A percentile compares a stretch with the other conserved stretches of the same genome.
phyloP scores from a whole-genome alignment of 805 yeast genomes.

The Ogataea minuta region DNA sequence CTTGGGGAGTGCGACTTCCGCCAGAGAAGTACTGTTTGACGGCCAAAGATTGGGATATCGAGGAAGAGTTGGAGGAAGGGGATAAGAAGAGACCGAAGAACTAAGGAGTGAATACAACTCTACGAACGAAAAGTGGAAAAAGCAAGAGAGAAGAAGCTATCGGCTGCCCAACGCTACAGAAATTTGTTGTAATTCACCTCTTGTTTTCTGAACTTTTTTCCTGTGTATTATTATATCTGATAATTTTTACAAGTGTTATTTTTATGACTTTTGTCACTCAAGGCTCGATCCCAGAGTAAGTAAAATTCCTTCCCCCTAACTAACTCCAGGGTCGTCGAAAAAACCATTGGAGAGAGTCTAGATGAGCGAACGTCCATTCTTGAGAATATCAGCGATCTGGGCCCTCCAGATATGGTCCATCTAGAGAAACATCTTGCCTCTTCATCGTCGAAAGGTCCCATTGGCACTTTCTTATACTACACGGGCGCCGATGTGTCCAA shows the following conservation, averaged over 20 bases:
- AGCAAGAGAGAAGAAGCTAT: background rate
- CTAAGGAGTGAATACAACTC: too few relatives aligned
- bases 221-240: conserved; percentile 4
- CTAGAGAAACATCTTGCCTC: conserved; percentile 39
- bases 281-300: conserved; percentile 64
- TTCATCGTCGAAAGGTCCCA: conserved; percentile 36
- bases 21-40: conserved; percentile 97
- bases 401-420: conserved; percentile 67
- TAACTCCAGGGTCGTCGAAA: conserved; percentile 49
- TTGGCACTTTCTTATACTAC: conserved; percentile 73
- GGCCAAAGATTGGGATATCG: conserved; percentile 68
- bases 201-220: conserved; percentile 1
- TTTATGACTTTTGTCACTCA: conserved; percentile 45
- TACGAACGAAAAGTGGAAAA: background rate
- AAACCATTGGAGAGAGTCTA: conserved; percentile 47
- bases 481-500: conserved; percentile 76
- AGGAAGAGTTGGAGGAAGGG: conserved; percentile 42
- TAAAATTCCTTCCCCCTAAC: conserved; percentile 14
- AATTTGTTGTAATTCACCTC: background rate
- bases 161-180: background rate
- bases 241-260: conserved; percentile 3
- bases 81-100: conserved; percentile 1
- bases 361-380: conserved; percentile 63
- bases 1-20: conserved; percentile 91
- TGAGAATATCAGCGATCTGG: conserved; percentile 59